phyloP scores from a whole-genome alignment of 495 filamentous ascomycete genomes.

The Aspergillus carlsbadensis region DNA sequence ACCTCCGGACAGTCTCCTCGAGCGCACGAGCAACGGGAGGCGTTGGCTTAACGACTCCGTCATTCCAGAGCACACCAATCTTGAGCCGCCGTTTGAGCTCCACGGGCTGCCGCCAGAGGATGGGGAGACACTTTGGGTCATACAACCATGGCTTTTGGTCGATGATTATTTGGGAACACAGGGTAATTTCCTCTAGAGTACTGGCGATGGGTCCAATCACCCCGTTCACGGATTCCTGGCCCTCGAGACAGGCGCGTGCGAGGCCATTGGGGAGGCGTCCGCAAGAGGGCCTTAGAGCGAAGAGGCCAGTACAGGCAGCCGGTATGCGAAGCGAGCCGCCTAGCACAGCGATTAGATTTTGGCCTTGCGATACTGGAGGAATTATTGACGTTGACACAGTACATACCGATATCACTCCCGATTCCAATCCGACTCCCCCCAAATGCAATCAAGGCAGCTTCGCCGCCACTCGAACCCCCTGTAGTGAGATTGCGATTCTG shows the following conservation, averaged over 20 bases:
- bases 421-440: conserved; percentile 10
- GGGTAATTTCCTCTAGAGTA: conserved; percentile 7
- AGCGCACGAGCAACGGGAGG: conserved; percentile 8
- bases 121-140: conserved; percentile 9
- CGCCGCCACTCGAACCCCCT: conserved; percentile 7
- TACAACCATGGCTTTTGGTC: conserved; percentile 7
- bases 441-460: conserved; percentile 9
- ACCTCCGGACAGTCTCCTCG: not conserved
- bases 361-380: too few species aligned
- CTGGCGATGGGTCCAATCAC: conserved; percentile 8
- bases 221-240: conserved; percentile 6
- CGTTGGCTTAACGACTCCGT: conserved; percentile 2
- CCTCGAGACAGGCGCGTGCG: conserved; percentile 9
- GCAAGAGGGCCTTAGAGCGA: conserved; percentile 10
- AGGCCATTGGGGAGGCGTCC: conserved; percentile 9
- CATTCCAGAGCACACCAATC: conserved; percentile 3
- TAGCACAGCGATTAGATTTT: not conserved
- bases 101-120: conserved; percentile 2
- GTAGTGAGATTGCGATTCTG: conserved; percentile 4
- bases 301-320: conserved; percentile 11
- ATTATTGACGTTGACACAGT: too few species aligned
- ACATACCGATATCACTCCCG: conserved; percentile 11
- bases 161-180: conserved; percentile 3
- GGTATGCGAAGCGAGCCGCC: conserved; percentile 11
- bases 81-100: not conserved